Conservation (phyloP, 2,329 filamentous ascomycete species). For the Penicillium glabrum region DNA sequence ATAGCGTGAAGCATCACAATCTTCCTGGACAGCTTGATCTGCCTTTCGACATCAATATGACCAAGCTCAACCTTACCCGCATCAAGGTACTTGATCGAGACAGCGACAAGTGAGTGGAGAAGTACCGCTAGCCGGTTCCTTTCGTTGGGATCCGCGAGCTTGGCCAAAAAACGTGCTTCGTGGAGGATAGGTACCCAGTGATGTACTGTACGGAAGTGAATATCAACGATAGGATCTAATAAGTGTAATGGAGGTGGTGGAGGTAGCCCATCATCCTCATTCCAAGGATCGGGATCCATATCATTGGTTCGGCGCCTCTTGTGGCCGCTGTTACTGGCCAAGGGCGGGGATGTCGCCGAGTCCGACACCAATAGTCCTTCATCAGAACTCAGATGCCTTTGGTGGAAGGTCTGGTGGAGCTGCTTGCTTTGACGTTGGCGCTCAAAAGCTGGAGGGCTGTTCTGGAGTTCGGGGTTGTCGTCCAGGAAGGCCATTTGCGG, state of each 20-base stretch:
- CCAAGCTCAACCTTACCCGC: not conserved
- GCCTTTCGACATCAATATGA: not conserved
- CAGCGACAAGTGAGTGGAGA: conserved; percentile 38
- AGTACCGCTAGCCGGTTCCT: conserved; percentile 28
- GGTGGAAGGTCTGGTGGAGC: not conserved
- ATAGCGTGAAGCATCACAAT: conserved; percentile 16
- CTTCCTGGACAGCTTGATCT: conserved; percentile 8
- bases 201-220: conserved; percentile 12
- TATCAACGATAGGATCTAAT: conserved; percentile 8
- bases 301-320: not conserved
- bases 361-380: not conserved
- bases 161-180: conserved; percentile 10
- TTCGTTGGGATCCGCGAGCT: conserved; percentile 21
- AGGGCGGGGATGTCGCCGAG: not conserved
- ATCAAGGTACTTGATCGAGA: conserved; percentile 11
- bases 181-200: conserved; percentile 20
- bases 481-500: not conserved
- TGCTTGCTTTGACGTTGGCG: not conserved
- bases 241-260: not conserved
- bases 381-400: not conserved
- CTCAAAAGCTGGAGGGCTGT: not conserved
- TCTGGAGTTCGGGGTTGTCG: conserved; percentile 1
- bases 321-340: not conserved
- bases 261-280: not conserved
- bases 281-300: not conserved